phyloP scores from a whole-genome alignment of 2,329 filamentous ascomycete genomes.

The Verticillium tricorpus region DNA sequence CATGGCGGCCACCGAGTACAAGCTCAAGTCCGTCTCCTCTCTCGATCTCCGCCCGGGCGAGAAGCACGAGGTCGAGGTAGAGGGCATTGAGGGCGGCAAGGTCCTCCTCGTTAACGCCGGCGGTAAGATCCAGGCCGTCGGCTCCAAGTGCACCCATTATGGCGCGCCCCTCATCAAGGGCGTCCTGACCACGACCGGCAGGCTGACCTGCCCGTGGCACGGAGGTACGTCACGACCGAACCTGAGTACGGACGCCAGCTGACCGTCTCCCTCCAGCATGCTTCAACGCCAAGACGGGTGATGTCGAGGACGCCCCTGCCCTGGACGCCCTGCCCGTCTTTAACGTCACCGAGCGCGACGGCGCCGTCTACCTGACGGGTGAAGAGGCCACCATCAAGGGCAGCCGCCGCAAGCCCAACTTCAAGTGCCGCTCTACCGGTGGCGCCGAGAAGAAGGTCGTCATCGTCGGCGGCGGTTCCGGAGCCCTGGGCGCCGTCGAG shows the following conservation, averaged over 20 bases:
- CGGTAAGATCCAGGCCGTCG: conserved; percentile 73
- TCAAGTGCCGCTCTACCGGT: conserved; percentile 54
- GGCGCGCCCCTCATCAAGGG: conserved; percentile 86
- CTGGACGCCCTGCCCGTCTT: conserved; percentile 83
- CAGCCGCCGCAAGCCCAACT: conserved; percentile 67
- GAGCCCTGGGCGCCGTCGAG: conserved; percentile 76
- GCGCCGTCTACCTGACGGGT: conserved; percentile 77
- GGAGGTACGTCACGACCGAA: conserved; percentile 57
- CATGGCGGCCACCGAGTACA: conserved; percentile 55
- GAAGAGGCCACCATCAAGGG: conserved; percentile 75
- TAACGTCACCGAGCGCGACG: conserved; percentile 74
- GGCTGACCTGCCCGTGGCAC: conserved; percentile 93
- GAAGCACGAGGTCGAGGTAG: conserved; percentile 86
- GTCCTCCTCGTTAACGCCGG: conserved; percentile 78
- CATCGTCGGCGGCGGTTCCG: conserved; percentile 85
- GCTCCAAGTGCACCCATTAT: conserved; percentile 85
- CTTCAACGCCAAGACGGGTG: conserved; percentile 84
- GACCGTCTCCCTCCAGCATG: conserved; percentile 56
- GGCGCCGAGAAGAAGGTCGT: conserved; percentile 57
- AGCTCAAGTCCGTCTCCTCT: conserved; percentile 71
- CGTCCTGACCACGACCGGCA: conserved; percentile 74
- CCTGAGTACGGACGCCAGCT: not conserved
- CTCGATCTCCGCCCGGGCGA: conserved; percentile 73
- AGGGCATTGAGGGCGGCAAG: conserved; percentile 82
- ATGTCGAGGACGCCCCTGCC: conserved; percentile 92